These are phyloP conservation scores for Cercospora berteroae DNA, from an alignment of 2,329 filamentous ascomycete genomes.

Conservation along the genomic window DNA sequence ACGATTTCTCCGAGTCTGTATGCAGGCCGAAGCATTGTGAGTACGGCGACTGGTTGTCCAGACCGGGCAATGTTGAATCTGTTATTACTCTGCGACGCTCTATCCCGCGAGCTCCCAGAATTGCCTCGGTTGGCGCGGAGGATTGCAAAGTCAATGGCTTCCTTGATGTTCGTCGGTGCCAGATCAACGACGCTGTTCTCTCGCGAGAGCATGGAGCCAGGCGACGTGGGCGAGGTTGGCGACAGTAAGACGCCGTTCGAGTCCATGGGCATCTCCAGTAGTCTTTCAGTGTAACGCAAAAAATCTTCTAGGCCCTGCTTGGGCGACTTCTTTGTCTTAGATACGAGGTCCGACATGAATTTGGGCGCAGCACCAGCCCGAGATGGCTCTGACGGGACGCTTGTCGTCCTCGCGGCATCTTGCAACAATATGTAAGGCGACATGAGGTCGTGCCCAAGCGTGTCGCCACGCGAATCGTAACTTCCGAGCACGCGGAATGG, in stretches of 20 bases:
- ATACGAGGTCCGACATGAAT: constrained; percentile 22
- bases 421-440: constrained; percentile 85
- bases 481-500: constrained; percentile 92
- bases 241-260: constrained; percentile 64
- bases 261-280: constrained; percentile 61
- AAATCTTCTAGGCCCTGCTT: constrained; percentile 60
- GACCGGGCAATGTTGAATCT: constrained; percentile 93
- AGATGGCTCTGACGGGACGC: constrained; percentile 34
- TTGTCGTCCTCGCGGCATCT: constrained; percentile 66
- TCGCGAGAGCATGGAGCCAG: constrained; percentile 48
- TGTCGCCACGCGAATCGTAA: constrained; percentile 83
- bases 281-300: constrained; percentile 71
- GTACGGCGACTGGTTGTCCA: constrained; percentile 84
- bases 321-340: constrained; percentile 39
- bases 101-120: constrained; percentile 54
- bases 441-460: constrained; percentile 91
- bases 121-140: constrained; percentile 70
- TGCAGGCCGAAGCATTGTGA: constrained; percentile 82
- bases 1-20: constrained; percentile 88
- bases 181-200: constrained; percentile 37
- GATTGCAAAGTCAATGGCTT: constrained; percentile 88
- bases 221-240: constrained; percentile 61
- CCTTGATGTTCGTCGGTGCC: constrained; percentile 64
- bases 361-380: constrained; percentile 17
- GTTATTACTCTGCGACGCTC: constrained; percentile 67